A percentile compares a stretch with the other conserved stretches of the same genome.
Conservation (phyloP, 148 eudicot genomes). For the Cornus kousa region DNA sequence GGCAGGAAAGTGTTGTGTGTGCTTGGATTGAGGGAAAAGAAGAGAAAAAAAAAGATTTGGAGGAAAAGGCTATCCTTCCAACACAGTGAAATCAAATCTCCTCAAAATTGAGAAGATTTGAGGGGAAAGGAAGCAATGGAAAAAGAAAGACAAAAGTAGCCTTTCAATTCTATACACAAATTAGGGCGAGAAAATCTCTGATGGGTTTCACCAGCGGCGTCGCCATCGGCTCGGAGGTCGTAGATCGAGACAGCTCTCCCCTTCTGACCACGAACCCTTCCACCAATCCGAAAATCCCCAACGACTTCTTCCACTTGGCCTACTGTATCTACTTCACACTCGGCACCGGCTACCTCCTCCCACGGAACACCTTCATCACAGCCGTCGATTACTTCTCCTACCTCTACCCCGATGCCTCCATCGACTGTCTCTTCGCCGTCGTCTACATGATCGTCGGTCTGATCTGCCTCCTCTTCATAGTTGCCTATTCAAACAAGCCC, state of each 20-base stretch:
- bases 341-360: conserved; percentile 64
- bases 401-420: conserved; percentile 63
- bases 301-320: conserved; percentile 55
- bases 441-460: conserved; percentile 53
- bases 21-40: no score
- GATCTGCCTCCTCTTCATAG: conserved; percentile 32
- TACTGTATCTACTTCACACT: conserved; percentile 73
- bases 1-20: no score
- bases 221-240: conserved; percentile 19
- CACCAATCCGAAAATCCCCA: conserved; percentile 19
- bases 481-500: conserved; percentile 37
- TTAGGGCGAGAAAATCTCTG: not conserved
- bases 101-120: no score
- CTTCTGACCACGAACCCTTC: conserved; percentile 13
- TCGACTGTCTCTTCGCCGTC: conserved; percentile 62
- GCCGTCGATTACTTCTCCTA: conserved; percentile 83
- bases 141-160: no score
- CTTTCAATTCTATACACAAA: no score
- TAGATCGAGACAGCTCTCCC: conserved; percentile 28
- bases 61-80: no score
- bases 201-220: conserved; percentile 27
- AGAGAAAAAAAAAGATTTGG: no score
- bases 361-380: conserved; percentile 78
- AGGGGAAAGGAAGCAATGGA: no score
- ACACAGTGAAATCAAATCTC: no score